Percentiles rank a stretch among this genome's conserved stretches.
Evolutionary conservation across 1,139 yeast species (phyloP).

Genomic region (Geotrichum australiense): DNA sequence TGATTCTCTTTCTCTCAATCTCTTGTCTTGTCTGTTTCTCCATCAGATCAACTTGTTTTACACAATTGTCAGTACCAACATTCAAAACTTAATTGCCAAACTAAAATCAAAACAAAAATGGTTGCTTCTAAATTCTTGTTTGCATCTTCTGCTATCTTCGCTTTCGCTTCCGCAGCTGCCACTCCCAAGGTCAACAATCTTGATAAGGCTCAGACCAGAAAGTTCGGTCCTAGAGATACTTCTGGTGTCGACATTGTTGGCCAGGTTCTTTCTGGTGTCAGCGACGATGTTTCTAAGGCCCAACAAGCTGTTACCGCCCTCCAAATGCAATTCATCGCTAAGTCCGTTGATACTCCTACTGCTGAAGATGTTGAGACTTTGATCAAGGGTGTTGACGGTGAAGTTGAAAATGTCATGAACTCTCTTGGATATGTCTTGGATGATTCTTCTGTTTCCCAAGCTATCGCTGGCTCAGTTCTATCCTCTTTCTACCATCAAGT

Average conservation of each 20-base stretch:
- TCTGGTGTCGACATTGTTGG: background rate
- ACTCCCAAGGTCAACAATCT: conserved; percentile 1
- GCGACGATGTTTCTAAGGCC: conserved; percentile 14
- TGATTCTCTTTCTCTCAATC: conserved; percentile 5
- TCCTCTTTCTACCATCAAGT: conserved; percentile 32
- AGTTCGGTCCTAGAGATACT: conserved; percentile 1
- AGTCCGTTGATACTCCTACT: conserved; percentile 22
- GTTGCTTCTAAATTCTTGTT: conserved; percentile 18
- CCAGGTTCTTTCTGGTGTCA: conserved; percentile 13
- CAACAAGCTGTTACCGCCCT: conserved; percentile 11
- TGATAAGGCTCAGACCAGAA: background rate
- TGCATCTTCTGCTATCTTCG: conserved; percentile 13
- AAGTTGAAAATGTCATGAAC: conserved; percentile 29
- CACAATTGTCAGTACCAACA: too few relatives aligned
- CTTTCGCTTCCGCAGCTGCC: conserved; percentile 9
- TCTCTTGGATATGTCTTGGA: conserved; percentile 23
- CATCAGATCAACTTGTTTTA: conserved; percentile 1
- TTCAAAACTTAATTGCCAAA: conserved; percentile 3
- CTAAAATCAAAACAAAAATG: conserved; percentile 9
- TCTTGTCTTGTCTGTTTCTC: too few relatives aligned
- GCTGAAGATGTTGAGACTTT: conserved; percentile 23
- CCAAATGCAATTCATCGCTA: conserved; percentile 10
- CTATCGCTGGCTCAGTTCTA: conserved; percentile 25
- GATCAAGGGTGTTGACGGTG: conserved; percentile 31
- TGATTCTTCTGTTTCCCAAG: conserved; percentile 26